Percentiles rank a stretch among this genome's conserved stretches.
These are phyloP conservation scores for Kregervanrija pseudodelftensis DNA, from an alignment of 805 yeast species.

Conservation along the genomic window DNA sequence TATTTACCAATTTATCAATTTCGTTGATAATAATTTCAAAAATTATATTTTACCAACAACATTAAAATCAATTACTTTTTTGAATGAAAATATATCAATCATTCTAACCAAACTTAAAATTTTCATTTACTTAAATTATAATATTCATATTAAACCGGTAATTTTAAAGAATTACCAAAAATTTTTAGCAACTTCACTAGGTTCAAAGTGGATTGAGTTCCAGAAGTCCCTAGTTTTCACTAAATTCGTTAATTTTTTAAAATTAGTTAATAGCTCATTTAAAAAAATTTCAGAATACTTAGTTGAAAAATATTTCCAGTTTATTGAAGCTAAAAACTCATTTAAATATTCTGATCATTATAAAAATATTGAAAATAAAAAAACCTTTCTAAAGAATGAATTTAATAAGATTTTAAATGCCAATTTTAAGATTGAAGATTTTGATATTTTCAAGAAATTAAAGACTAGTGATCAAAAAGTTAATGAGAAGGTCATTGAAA, in stretches of 20 bases:
- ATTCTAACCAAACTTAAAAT: constrained; percentile 7
- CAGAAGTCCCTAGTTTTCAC: constrained; percentile 9
- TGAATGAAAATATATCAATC: constrained; percentile 5
- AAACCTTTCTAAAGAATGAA: constrained; percentile 25
- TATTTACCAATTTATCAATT: background rate
- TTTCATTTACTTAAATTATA: constrained; percentile 13
- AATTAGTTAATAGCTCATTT: constrained; percentile 1
- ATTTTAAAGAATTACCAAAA: constrained; percentile 7
- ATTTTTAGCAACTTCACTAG: constrained; percentile 15
- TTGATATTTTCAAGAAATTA: constrained; percentile 17
- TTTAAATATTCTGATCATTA: constrained; percentile 22
- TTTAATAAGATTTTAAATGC: constrained; percentile 24
- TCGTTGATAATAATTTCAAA: constrained; percentile 1
- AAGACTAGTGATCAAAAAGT: constrained; percentile 4
- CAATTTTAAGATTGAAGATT: constrained; percentile 23
- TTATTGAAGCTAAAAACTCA: constrained; percentile 14
- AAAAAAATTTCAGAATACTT: constrained; percentile 6
- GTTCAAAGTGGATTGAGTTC: constrained; percentile 14
- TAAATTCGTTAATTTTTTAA: constrained; percentile 3
- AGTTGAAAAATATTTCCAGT: constrained; percentile 10
- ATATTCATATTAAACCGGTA: constrained; percentile 18
- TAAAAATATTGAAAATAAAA: constrained; percentile 23
- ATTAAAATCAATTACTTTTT: background rate
- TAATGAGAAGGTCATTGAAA: constrained; percentile 2
- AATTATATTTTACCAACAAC: constrained; percentile 13